These are phyloP conservation scores for Aegilops tauschii DNA, from an alignment of 176 grass and related monocot genomes.

Conservation along the genomic window DNA sequence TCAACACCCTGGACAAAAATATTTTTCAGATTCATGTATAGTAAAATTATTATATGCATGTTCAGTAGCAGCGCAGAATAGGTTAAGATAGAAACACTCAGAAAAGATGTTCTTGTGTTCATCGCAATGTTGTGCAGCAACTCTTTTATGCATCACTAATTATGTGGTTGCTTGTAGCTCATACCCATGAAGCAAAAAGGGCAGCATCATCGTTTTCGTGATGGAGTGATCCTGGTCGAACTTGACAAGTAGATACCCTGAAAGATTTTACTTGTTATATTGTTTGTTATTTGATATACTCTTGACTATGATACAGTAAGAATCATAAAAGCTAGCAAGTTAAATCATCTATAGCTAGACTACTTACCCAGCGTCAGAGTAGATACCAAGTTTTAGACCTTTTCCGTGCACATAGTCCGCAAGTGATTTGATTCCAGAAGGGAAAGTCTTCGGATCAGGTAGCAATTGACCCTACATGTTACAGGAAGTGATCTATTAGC, in stretches of 20 bases:
- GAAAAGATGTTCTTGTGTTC: neutral
- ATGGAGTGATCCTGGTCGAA: conserved; percentile 82
- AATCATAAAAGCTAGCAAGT: conserved; percentile 9
- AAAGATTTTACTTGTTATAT: conserved; percentile 39
- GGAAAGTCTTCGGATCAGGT: conserved; percentile 86
- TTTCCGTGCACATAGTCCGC: conserved; percentile 89
- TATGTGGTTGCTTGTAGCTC: conserved; percentile 19
- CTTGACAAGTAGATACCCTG: conserved; percentile 87
- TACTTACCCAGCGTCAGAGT: conserved; percentile 92
- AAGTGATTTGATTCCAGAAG: conserved; percentile 88
- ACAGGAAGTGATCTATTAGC: neutral
- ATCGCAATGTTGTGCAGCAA: neutral
- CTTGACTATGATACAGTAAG: neutral
- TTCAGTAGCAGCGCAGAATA: neutral
- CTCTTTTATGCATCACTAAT: neutral
- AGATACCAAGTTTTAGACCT: conserved; percentile 90
- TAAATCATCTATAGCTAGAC: neutral
- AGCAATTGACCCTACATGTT: conserved; percentile 64
- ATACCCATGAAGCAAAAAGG: conserved; percentile 91
- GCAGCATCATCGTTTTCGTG: conserved; percentile 80
- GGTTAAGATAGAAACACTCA: neutral
- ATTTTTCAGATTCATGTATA: neutral
- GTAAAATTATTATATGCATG: neutral
- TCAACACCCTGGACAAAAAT: conserved; percentile 61
- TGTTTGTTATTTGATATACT: conserved; percentile 11